A percentile compares a stretch with the other conserved stretches of the same genome.
Evolutionary conservation across 257 asterid genomes (phyloP).

Genomic region (Nicotiana attenuata): DNA sequence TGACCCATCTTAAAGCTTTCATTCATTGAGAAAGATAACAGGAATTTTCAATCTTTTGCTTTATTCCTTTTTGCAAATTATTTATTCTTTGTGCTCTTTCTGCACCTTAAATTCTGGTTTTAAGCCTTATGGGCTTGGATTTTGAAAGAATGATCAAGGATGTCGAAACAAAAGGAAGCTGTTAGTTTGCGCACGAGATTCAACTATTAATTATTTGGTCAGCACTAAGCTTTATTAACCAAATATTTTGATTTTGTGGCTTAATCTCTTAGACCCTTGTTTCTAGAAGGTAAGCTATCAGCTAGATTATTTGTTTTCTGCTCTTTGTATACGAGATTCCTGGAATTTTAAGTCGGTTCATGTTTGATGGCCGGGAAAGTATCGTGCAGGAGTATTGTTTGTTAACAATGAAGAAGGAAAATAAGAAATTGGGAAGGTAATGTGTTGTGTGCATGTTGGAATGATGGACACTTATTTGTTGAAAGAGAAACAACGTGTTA

Average conservation of each 20-base stretch:
- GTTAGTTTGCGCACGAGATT: background rate
- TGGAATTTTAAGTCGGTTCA: background rate
- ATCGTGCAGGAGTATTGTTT: background rate
- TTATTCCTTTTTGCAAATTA: background rate
- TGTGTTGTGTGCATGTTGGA: background rate
- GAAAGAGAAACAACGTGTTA: background rate
- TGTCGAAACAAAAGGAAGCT: background rate
- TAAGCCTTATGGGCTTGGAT: background rate
- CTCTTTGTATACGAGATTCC: background rate
- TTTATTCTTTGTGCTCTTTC: background rate
- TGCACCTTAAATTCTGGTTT: background rate
- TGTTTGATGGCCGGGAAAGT: background rate
- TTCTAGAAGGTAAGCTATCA: background rate
- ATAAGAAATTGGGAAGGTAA: background rate
- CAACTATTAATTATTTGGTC: background rate
- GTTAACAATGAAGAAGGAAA: background rate
- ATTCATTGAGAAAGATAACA: background rate
- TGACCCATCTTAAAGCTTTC: background rate
- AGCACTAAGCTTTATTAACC: background rate
- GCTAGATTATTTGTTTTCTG: background rate
- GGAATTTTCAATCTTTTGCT: background rate
- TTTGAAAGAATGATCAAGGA: background rate
- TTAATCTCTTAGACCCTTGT: background rate
- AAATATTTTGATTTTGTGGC: background rate
- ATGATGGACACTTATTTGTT: background rate